Base-by-base conservation (phyloP, 352 stramenopile genomes). In the Globisporangium viniferum region DNA sequence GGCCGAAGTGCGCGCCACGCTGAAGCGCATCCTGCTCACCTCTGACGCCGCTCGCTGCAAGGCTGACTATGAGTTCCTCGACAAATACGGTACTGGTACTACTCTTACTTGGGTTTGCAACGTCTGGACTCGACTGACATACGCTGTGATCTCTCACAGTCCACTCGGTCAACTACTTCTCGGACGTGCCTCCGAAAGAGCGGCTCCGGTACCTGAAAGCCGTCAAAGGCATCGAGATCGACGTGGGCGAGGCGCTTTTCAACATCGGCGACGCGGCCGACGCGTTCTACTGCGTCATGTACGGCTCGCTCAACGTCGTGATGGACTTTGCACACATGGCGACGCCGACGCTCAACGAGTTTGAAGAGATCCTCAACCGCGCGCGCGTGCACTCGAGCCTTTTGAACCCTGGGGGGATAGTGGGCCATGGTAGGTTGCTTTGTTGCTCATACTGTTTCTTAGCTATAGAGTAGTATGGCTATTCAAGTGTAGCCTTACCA, bases 271-370 rank as follows among this genome's bases (percentile, higher is more conserved):
- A 93, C 61, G 68, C 75, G 4, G 85, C 85, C 5, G 85, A 93
- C 62, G 79, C 82, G 29, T 90, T 93, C 61, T 93, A 90, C 59
- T 91, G 82, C 61, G 79, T 91, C 70, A 88, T 91, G 73, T 91
- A 86, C 62, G 85, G 85, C 36, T 80, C 85, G 2, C 74, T 91
- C 64, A 90, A 85, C 59, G 81, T 91, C 48, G 81, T 93, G 14
- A 79, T 93, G 59, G 83, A 93, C 70, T 84, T 93, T 62, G 73
- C 81, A n/a, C 82, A 80, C 46, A 86, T 90, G 67, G 66, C 82
- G 35, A 75, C 79, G 8, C 78, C 82, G n/a, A 90, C 84, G 2
- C 59, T 90, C 22, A 84, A 84, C 54, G 81, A 91, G 56, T 89
- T 93, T 35, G 83, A 91, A 59, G 81, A 91, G 36, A 89, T 93